Percentiles rank a stretch among this genome's conserved stretches.
Evolutionary conservation across 148 eudicot species (phyloP).

Genomic region (Amaranthus hypochondriacus): DNA sequence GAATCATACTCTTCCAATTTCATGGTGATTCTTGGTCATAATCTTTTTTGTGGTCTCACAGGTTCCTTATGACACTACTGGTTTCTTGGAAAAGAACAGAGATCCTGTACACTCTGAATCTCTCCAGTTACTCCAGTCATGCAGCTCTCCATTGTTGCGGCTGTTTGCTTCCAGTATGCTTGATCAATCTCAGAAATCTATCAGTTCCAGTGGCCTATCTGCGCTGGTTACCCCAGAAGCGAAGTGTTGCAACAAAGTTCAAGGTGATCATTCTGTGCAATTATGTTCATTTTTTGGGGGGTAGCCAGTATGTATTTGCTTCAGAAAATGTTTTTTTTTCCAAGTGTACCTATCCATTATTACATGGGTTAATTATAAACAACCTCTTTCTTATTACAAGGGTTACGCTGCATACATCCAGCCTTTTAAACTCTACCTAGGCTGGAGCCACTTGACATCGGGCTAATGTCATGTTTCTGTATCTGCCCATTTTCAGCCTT

Average conservation of each 20-base stretch:
- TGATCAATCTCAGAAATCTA: slow-evolving; percentile 33
- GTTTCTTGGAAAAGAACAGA: slow-evolving; percentile 89
- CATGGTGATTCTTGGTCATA: not conserved
- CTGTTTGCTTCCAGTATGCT: slow-evolving; percentile 50
- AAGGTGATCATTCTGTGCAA: slow-evolving; percentile 46
- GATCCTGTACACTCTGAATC: slow-evolving; percentile 63
- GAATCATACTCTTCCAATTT: not conserved
- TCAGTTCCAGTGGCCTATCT: slow-evolving; percentile 30
- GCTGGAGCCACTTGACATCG: no score
- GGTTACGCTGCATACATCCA: no score
- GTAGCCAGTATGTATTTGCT: not conserved
- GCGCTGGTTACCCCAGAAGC: slow-evolving; percentile 46
- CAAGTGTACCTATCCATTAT: no score
- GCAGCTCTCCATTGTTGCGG: slow-evolving; percentile 45
- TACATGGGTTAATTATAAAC: no score
- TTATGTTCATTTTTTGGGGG: not conserved
- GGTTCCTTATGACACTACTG: slow-evolving; percentile 68
- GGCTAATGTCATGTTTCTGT: no score
- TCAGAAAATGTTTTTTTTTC: not conserved
- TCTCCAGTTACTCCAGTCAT: slow-evolving; percentile 57
- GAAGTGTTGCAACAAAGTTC: slow-evolving; percentile 76
- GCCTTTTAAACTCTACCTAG: no score
- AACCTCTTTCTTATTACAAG: no score
- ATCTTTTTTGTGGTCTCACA: slow-evolving; percentile 20
- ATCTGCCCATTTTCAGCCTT: no score